Base-by-base conservation (phyloP, 2,329 filamentous ascomycete species). In the Alternaria viburni region DNA sequence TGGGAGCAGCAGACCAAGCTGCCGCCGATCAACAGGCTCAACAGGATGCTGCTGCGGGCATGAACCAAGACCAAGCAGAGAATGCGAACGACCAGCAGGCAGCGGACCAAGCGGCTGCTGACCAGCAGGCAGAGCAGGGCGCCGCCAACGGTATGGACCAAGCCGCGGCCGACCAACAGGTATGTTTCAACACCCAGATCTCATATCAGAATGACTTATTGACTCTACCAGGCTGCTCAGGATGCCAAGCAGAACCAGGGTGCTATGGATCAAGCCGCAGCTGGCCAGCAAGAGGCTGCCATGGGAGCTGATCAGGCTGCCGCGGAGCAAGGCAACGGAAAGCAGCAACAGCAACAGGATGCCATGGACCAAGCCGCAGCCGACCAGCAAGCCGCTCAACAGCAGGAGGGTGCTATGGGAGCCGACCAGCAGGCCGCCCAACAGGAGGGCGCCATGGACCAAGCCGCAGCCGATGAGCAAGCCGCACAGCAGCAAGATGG, bases 11-110 rank as follows among this genome's bases (percentile, higher is more conserved):
- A 28, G 47, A 59, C 5, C 44, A 54, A 28, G 58, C 62, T 54
- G 59, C 51, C 19, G 50, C 54, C 13, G 61, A 63, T n/a, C 44
- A 58, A 52, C 30, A 54, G 50, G 52, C 17, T 45, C 28, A 52
- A 9, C 30, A 32, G 15, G 28, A 51, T 19, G 36, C 30, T 25
- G 26, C 12, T 15, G 56, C 36, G 30, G 47, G 28, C 50, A 44
- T 25, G 41, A 55, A 47, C 15, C 26, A 59, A 28, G 41, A 46
- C 3, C 26, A 55, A 30, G 57, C 46, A 19, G 21, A 44, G 32
- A 21, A 59, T 36, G 28, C 28, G 4, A 30, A 52, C n/a, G 49
- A 52, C 28, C 49, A 52, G 32, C 28, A 51, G 32, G 52, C 51
- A 44, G 49, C 28, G 43, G 30, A 59, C 17, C 49, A 55, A 58